These are phyloP conservation scores for Xylaria sp. DNA, from an alignment of 2,329 filamentous ascomycete genomes.

Conservation along the genomic window DNA sequence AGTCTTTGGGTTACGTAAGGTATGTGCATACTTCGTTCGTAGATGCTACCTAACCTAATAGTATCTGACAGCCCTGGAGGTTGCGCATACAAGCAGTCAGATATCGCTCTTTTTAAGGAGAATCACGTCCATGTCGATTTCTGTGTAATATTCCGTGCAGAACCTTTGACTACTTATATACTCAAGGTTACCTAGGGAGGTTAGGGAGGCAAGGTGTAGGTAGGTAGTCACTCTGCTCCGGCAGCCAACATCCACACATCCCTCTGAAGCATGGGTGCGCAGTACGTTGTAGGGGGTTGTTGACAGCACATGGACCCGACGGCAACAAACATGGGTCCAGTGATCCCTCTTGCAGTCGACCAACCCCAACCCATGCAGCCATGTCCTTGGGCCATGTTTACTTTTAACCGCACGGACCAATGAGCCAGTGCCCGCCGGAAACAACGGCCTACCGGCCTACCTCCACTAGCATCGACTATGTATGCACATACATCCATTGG, in stretches of 20 bases:
- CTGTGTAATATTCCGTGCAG: conserved; percentile 9
- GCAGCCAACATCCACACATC: neutral
- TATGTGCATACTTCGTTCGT: too few relatives aligned
- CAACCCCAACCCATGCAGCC: conserved; percentile 22
- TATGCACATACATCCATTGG: conserved; percentile 23
- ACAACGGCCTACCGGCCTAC: neutral
- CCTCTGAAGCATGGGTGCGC: neutral
- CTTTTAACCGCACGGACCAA: conserved; percentile 22
- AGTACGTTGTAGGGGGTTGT: conserved; percentile 13
- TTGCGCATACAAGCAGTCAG: too few relatives aligned
- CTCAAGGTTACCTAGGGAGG: too few relatives aligned
- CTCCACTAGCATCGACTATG: too few relatives aligned
- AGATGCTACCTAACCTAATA: too few relatives aligned
- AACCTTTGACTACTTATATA: too few relatives aligned
- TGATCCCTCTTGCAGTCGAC: conserved; percentile 23
- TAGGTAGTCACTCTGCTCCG: neutral
- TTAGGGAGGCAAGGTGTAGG: too few relatives aligned
- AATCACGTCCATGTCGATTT: too few relatives aligned
- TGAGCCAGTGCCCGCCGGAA: conserved; percentile 4
- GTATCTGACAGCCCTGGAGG: too few relatives aligned
- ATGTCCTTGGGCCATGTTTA: conserved; percentile 20
- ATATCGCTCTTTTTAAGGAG: too few relatives aligned
- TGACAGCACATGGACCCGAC: conserved; percentile 26
- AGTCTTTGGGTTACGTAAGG: too few relatives aligned
- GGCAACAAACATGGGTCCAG: conserved; percentile 20